Percentiles rank a stretch among this genome's conserved stretches.
phyloP scores from a whole-genome alignment of 2,329 filamentous ascomycete species.

The Gnomoniopsis smithogilvyi region DNA sequence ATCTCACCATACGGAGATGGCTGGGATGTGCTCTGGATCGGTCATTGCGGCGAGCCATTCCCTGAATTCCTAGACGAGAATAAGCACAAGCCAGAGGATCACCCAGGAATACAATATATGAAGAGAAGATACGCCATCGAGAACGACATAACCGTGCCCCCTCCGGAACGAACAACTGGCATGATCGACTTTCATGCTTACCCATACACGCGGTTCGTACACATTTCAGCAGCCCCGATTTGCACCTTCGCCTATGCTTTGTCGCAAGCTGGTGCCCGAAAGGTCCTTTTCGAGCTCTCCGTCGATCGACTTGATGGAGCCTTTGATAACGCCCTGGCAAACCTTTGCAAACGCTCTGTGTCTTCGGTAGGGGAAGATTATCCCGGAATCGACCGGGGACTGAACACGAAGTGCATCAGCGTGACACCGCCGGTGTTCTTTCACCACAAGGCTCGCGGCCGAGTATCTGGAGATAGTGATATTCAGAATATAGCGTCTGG shows the following conservation, averaged over 20 bases:
- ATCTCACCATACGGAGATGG: slow-evolving; percentile 40
- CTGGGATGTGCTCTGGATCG: slow-evolving; percentile 53
- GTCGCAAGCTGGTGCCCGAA: slow-evolving; percentile 29
- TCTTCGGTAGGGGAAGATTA: too few species aligned
- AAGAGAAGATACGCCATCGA: slow-evolving; percentile 24
- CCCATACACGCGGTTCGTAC: slow-evolving; percentile 12
- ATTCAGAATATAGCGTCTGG: slow-evolving; percentile 23
- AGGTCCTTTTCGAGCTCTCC: slow-evolving; percentile 33
- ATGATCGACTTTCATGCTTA: slow-evolving; percentile 25
- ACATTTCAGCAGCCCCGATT: slow-evolving; percentile 6
- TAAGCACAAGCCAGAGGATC: slow-evolving; percentile 21
- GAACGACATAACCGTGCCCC: slow-evolving; percentile 26
- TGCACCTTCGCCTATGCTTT: slow-evolving; percentile 32
- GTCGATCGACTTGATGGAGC: slow-evolving; percentile 29
- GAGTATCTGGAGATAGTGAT: too few species aligned
- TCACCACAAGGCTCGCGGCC: too few species aligned
- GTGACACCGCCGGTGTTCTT: slow-evolving; percentile 33
- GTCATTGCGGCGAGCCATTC: slow-evolving; percentile 41
- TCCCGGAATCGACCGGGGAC: too few species aligned
- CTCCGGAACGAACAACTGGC: slow-evolving; percentile 24
- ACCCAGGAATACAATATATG: slow-evolving; percentile 22
- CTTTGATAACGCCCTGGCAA: slow-evolving; percentile 34
- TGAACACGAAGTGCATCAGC: slow-evolving; percentile 27
- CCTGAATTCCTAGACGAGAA: slow-evolving; percentile 22
- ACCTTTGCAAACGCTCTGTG: slow-evolving; percentile 31